A percentile compares a stretch with the other conserved stretches of the same genome.
Evolutionary conservation across 805 yeast species (phyloP).

Genomic region (Candida patagonica): DNA sequence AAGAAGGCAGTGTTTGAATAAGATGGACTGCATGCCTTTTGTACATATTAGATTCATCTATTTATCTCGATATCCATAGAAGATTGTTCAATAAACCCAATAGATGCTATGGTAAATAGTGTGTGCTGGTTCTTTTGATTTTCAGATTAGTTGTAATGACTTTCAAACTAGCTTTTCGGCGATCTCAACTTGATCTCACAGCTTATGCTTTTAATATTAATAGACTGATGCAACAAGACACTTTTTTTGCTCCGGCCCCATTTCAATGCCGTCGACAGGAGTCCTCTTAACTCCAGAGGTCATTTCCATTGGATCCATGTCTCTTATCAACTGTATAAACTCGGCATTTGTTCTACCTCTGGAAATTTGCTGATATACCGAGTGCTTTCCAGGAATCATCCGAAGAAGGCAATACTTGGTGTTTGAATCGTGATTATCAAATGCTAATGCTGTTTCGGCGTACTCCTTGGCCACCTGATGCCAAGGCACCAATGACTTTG

Average conservation of each 20-base stretch:
- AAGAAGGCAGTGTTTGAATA: conserved; percentile 33
- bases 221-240: too few relatives aligned
- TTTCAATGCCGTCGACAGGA: too few relatives aligned
- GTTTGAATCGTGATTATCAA: conserved; percentile 59
- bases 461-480: conserved; percentile 46
- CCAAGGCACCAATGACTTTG: conserved; percentile 40
- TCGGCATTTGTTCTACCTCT: conserved; percentile 39
- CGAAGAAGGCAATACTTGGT: conserved; percentile 74
- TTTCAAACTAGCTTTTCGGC: too few relatives aligned
- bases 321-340: neutral
- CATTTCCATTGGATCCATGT: too few relatives aligned
- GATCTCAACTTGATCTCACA: too few relatives aligned
- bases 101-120: too few relatives aligned
- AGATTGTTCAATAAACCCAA: too few relatives aligned
- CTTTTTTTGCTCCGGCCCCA: too few relatives aligned
- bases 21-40: neutral
- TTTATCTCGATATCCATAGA: neutral
- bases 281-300: too few relatives aligned
- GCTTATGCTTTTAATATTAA: too few relatives aligned
- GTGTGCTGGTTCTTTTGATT: too few relatives aligned
- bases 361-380: conserved; percentile 47
- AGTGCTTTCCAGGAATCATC: conserved; percentile 68
- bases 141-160: too few relatives aligned
- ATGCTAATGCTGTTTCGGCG: conserved; percentile 40
- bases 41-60: neutral